phyloP scores from a whole-genome alignment of 2,329 filamentous ascomycete genomes.

The Plectosphaerella sp. region DNA sequence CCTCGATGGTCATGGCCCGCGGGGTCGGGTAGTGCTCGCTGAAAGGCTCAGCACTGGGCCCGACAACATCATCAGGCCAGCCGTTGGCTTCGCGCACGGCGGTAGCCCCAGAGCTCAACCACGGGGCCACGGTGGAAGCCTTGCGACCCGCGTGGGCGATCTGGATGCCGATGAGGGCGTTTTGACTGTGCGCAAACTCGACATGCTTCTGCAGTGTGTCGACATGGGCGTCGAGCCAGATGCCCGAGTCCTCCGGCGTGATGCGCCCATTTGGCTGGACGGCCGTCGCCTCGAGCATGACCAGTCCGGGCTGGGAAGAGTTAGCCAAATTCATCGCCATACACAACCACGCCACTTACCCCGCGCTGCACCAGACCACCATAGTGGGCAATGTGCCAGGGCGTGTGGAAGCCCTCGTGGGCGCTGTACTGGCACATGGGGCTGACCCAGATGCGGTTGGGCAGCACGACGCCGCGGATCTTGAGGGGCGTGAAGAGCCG shows the following conservation, averaged over 20 bases:
- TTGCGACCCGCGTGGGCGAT: slow-evolving; percentile 71
- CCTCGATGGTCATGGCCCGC: slow-evolving; percentile 58
- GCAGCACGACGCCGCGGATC: slow-evolving; percentile 38
- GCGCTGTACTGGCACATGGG: slow-evolving; percentile 45
- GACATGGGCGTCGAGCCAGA: slow-evolving; percentile 68
- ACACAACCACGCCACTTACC: slow-evolving; percentile 22
- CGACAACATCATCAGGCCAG: slow-evolving; percentile 49
- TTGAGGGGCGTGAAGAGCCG: slow-evolving; percentile 44
- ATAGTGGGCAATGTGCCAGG: slow-evolving; percentile 70
- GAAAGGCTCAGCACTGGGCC: slow-evolving; percentile 46
- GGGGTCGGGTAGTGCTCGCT: slow-evolving; percentile 54
- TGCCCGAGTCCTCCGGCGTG: slow-evolving; percentile 60
- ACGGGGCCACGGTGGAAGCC: slow-evolving; percentile 51
- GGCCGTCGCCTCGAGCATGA: slow-evolving; percentile 62
- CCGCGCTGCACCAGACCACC: slow-evolving; percentile 69
- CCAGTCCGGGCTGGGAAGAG: slow-evolving; percentile 41
- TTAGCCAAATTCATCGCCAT: background rate
- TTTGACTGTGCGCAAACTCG: slow-evolving; percentile 53
- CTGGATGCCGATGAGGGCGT: slow-evolving; percentile 67
- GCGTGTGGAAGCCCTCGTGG: slow-evolving; percentile 55
- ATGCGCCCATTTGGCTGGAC: slow-evolving; percentile 63
- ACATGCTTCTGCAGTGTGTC: slow-evolving; percentile 50
- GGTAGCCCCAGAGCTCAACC: slow-evolving; percentile 54
- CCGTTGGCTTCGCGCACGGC: slow-evolving; percentile 46
- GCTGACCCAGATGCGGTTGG: slow-evolving; percentile 40